These are phyloP conservation scores for Phytophthora macrochlamydospora DNA, from an alignment of 352 stramenopile species.

Conservation along the genomic window DNA sequence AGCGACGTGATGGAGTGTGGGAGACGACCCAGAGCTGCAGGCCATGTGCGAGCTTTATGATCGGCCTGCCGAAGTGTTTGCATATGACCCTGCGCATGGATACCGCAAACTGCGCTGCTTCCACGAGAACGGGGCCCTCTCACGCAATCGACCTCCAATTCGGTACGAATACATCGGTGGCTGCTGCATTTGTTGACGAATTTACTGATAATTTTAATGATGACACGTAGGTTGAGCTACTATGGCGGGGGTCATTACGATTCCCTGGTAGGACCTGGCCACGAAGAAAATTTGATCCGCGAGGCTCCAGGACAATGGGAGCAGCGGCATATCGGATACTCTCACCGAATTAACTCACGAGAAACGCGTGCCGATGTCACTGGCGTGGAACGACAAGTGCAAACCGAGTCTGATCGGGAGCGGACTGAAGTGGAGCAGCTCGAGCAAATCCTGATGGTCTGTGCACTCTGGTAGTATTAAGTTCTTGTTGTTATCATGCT, in stretches of 20 bases:
- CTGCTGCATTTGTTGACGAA: slow-evolving; percentile 1
- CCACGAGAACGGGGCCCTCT: slow-evolving; percentile 75
- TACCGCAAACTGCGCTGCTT: slow-evolving; percentile 89
- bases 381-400: slow-evolving; percentile 34
- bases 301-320: slow-evolving; percentile 74
- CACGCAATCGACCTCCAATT: slow-evolving; percentile 69
- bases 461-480: slow-evolving; percentile 1
- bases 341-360: slow-evolving; percentile 70
- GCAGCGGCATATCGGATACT: slow-evolving; percentile 68
- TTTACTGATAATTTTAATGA: slow-evolving; percentile 3
- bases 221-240: slow-evolving; percentile 78
- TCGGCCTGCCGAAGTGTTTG: slow-evolving; percentile 89
- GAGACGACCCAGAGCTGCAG: slow-evolving; percentile 96
- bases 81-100: slow-evolving; percentile 73
- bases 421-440: slow-evolving; percentile 73
- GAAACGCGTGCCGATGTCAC: slow-evolving; percentile 33
- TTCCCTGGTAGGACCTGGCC: slow-evolving; percentile 71
- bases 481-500: slow-evolving; percentile 1
- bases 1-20: slow-evolving; percentile 91
- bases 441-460: slow-evolving; percentile 72
- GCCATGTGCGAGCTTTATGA: slow-evolving; percentile 95
- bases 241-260: slow-evolving; percentile 94
- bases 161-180: slow-evolving; percentile 36
- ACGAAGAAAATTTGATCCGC: slow-evolving; percentile 60
- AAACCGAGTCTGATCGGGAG: slow-evolving; percentile 44